Base-by-base conservation (phyloP, 129 eudicot genomes). In the Lonicera japonica region DNA sequence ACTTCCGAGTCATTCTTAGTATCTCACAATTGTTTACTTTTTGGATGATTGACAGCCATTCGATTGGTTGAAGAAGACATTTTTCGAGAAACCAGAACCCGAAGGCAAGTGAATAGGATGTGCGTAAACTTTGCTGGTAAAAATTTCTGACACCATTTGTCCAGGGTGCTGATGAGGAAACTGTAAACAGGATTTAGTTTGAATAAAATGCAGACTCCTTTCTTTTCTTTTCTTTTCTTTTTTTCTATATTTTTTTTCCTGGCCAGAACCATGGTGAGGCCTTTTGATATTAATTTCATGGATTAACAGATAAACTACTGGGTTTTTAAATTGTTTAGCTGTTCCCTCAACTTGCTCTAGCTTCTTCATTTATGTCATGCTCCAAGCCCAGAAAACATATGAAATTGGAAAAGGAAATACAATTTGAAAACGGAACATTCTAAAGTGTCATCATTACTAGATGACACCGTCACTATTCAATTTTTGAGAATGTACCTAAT, bases 61-160 rank as follows among this genome's bases (percentile, higher is more conserved):
- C 25, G 69, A 70, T 66, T 81, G 77, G 77, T 16, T 81, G 13
- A 73, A 59, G 83, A 81, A 73, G 87, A 81, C 83, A 13, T 77
- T 81, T 50, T 59, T 81, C 29, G 83, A 81, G 73, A 81, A 77
- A 46, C 53, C 77, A 1, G 61, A 45, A 14, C 16, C 77, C 18
- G 79, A 76, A 54, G 61, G 45, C 50, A 53, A 73, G 25, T 77
- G 68, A 80, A 25, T 19, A 17, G 70, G 16, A 53, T 73, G 16
- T 21, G 8, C 8, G 50, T 16, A n/a, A 29, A 21, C 14, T 20
- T 46, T 8, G 50, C 53, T 61, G 50, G 16, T 23, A 61, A 34
- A 25, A 25, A 9, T 39, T 50, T 39, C 48, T 23, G 9, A 4
- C 45, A 4, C 21, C 13, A 1, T 34, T 1, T 56, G 38, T 21